Base-by-base conservation (phyloP, 2,329 filamentous ascomycete species). In the Emergomyces africanus region DNA sequence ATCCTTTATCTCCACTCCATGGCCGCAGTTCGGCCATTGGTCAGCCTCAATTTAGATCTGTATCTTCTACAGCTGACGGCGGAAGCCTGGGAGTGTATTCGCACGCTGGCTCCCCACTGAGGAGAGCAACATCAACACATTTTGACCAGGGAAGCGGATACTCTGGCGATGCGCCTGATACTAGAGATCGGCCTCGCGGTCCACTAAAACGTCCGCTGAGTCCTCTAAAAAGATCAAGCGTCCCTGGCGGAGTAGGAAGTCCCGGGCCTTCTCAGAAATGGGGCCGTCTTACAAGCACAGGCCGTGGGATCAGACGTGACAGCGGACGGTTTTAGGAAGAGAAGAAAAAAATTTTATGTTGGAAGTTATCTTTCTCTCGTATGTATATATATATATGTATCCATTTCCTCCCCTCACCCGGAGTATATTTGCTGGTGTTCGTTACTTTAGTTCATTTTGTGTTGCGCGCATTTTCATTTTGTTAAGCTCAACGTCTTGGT, bases 11-110 rank as follows among this genome's bases (percentile, higher is more conserved):
- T 25, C 67, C 76, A 30, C 61, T 76, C 61, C 67, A 71, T 46
- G 65, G 63, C 18, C 76, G 72, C 20, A 66, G 68, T 25, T 75
- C 76, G 41, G 73, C 75, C 1, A 79, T 83, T 61, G 75, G 79
- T 42, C 77, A 83, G 66, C 79, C 82, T 25, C 77, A 83, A 59
- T 80, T 79, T 66, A 72, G 77, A 49, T 74, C 77, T 37, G 75
- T 74, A 18, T 66, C 74, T 15, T 67, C 67, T 25, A 69, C 69
- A 10, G 48, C 46, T 20, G 84, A 86, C 68, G 90, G 90, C 18
- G 90, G 91, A 2, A 92, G 81, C 68, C 77, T 96, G 55, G 90
- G 91, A 15, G 80, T 95, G 0, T 90, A 85, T 71, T 86, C 81
- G 5, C 89, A 95, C 70, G 84, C 85, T 5, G 87, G 86, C 46